Evolutionary conservation across 2,329 filamentous ascomycete species (phyloP).

Genomic region (Aureobasidium sp.): DNA sequence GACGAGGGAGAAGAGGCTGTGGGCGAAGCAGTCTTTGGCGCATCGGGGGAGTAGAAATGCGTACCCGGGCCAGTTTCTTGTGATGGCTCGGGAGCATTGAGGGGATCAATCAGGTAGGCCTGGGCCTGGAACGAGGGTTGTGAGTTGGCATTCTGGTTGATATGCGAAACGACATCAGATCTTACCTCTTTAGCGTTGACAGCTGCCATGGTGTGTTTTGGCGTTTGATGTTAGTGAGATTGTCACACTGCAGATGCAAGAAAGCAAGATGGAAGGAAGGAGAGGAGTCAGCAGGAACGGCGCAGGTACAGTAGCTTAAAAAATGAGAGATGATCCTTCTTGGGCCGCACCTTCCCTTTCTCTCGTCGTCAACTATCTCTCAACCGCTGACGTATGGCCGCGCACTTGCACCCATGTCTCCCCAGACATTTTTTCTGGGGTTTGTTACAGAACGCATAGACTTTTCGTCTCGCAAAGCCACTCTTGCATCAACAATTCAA

Average conservation of each 20-base stretch:
- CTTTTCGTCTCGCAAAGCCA: too few species aligned
- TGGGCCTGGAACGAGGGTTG: slow-evolving; percentile 53
- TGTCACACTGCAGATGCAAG: neutral
- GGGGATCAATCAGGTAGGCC: slow-evolving; percentile 61
- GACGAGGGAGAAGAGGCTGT: slow-evolving; percentile 28
- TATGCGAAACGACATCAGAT: neutral
- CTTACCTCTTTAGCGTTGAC: slow-evolving; percentile 21
- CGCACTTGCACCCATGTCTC: slow-evolving; percentile 8
- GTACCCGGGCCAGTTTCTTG: slow-evolving; percentile 60
- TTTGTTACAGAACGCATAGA: neutral
- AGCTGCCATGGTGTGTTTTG: slow-evolving; percentile 1
- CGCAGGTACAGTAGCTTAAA: slow-evolving; percentile 10
- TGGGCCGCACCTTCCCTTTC: slow-evolving; percentile 1
- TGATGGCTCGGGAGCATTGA: slow-evolving; percentile 60
- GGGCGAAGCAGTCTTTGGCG: slow-evolving; percentile 23
- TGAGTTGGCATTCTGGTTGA: slow-evolving; percentile 8
- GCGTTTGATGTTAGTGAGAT: neutral
- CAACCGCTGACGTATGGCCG: slow-evolving; percentile 12
- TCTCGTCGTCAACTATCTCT: neutral
- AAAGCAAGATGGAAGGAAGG: neutral
- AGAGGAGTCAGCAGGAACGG: neutral
- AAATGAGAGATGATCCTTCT: neutral
- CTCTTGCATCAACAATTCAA: too few species aligned
- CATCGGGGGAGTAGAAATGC: slow-evolving; percentile 38
- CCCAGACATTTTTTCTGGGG: neutral